phyloP scores from a whole-genome alignment of 2,329 filamentous ascomycete genomes.

The Colletotrichum sp. region DNA sequence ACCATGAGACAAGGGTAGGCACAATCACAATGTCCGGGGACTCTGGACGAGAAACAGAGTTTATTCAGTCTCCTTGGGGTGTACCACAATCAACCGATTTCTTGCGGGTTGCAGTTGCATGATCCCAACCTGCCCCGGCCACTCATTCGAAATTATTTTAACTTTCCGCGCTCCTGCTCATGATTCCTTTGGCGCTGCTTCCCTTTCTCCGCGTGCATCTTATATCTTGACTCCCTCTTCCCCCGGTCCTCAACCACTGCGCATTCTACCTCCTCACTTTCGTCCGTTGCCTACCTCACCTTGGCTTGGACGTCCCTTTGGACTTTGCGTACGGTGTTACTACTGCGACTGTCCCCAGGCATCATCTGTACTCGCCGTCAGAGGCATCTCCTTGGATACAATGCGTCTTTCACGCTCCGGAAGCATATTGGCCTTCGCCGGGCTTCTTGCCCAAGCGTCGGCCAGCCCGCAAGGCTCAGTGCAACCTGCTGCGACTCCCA shows the following conservation, averaged over 20 bases:
- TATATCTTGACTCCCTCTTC: background rate
- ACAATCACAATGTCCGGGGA: background rate
- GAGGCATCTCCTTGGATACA: background rate
- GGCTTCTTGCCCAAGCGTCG: background rate
- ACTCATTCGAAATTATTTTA: background rate
- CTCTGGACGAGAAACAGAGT: constrained; percentile 6
- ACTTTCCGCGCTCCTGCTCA: background rate
- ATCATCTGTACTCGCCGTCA: background rate
- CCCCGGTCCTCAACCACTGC: background rate
- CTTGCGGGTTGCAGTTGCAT: constrained; percentile 1
- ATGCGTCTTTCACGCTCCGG: background rate
- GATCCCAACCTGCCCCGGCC: background rate
- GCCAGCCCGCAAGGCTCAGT: background rate
- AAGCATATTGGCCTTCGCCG: background rate
- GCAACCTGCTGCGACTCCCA: background rate
- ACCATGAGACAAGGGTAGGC: constrained; percentile 9
- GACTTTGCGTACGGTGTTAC: background rate
- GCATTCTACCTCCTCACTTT: background rate
- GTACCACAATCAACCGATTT: background rate
- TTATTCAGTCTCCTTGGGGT: background rate
- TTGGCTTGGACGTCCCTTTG: background rate
- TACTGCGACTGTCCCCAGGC: background rate
- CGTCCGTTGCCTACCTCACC: background rate
- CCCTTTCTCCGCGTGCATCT: background rate
- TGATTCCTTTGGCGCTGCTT: background rate